Percentiles rank a stretch among this genome's conserved stretches.
phyloP scores from a whole-genome alignment of 2,329 filamentous ascomycete species.

The Lecanicillium sp. region DNA sequence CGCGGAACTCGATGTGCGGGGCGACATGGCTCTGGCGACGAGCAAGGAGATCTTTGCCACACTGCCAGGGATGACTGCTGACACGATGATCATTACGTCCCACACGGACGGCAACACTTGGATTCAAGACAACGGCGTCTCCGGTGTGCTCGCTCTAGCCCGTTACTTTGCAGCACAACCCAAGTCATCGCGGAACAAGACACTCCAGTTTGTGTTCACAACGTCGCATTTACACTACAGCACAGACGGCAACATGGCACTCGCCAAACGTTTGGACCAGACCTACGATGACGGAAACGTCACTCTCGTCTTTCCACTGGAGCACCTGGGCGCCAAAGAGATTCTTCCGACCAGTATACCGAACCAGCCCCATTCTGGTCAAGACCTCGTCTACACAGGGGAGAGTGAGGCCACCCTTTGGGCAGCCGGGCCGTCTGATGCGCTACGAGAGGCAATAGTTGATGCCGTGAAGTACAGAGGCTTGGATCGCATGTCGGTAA shows the following conservation, averaged over 20 bases:
- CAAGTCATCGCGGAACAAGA: conserved; percentile 1
- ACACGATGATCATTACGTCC: background rate
- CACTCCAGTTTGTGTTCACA: conserved; percentile 2
- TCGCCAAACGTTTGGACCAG: background rate
- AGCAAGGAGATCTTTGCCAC: conserved; percentile 1
- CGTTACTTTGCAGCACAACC: conserved; percentile 3
- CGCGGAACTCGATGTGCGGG: background rate
- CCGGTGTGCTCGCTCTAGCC: conserved; percentile 1
- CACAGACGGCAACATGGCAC: background rate
- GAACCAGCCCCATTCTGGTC: background rate
- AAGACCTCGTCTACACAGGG: conserved; percentile 1
- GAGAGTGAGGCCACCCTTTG: background rate
- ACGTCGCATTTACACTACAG: conserved; percentile 3
- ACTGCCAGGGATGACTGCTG: background rate
- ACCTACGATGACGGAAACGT: background rate
- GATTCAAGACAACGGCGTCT: conserved; percentile 3
- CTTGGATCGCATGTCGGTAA: background rate
- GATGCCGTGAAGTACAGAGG: background rate
- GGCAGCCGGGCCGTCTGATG: background rate
- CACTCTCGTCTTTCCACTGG: background rate
- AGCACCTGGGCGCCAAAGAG: background rate
- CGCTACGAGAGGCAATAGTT: background rate
- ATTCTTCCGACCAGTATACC: background rate
- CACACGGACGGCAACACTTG: conserved; percentile 3
- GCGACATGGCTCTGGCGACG: background rate